Evolutionary conservation across 495 filamentous ascomycete genomes (phyloP), one percentile per base, ranked within the genome.

Genomic region (Collariella sp.): DNA sequence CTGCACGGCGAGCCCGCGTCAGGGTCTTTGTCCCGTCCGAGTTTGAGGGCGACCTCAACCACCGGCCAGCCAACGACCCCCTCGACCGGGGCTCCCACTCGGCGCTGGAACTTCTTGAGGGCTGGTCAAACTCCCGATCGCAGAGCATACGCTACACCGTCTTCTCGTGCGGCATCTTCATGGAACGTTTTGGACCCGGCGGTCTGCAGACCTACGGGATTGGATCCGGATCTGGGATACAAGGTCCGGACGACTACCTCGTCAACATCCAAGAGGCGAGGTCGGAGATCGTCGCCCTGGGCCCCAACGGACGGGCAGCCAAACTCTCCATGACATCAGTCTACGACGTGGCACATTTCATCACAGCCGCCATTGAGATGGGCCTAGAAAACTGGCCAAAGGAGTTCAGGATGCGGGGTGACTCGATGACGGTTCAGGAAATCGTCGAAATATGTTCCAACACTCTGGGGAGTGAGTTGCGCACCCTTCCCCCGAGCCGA

Each of bases 161-260:
- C 34, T 87, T 89, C 56, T 77, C 79, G 1, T 89, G 86, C 62
- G 86, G 86, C 34, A 62, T 88, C n/a, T 81, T 89, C 59, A 88
- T 87, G 71, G 86, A 89, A 61, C 72, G 85, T 11, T 88, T 89
- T 63, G 77, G 73, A 9, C 81, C 79, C 11, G 80, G 79, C 11
- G 86, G 86, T 4, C 69, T 89, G 45, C 67, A 67, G 19, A 64
- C 68, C 3, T 76, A 74, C 47, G 66, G 71, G 4, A 81, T 88
- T 33, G 82, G 83, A 9, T 51, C 62, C 16, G 64, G 67, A 7
- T 67, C 65, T 38, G 71, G 72, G 12, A 62, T 81, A 29, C 67
- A 70, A 15, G 71, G 70, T 20, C 80, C 83, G 52, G 82, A 80
- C 31, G 79, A 81, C 53, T 87, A 83, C 57, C 70, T 89, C 49